Evolutionary conservation across 176 grass and related monocot genomes (phyloP).

Genomic region (Aegilops speltoides): DNA sequence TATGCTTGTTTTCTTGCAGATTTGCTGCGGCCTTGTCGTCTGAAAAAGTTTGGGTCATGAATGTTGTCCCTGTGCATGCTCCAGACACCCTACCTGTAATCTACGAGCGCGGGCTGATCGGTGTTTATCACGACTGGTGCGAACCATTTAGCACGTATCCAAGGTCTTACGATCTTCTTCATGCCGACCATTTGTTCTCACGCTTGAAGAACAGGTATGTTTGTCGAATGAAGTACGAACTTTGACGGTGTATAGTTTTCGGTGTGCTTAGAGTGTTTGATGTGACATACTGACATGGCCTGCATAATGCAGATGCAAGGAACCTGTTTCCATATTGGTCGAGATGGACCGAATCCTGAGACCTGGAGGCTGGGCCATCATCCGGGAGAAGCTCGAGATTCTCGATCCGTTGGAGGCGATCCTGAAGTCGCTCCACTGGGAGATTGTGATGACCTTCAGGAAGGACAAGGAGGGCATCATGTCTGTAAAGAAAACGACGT

Average conservation of each 20-base stretch:
- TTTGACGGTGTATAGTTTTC: background rate
- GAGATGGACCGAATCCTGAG: constrained; percentile 96
- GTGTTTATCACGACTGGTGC: constrained; percentile 95
- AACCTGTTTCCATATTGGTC: constrained; percentile 69
- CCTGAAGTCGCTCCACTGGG: constrained; percentile 85
- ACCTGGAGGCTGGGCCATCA: constrained; percentile 88
- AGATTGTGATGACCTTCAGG: constrained; percentile 81
- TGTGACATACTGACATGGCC: background rate
- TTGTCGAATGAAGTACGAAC: background rate
- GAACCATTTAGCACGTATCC: constrained; percentile 94
- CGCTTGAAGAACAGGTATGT: constrained; percentile 82
- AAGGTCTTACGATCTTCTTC: constrained; percentile 95
- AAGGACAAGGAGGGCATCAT: constrained; percentile 86
- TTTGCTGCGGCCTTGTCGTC: constrained; percentile 83
- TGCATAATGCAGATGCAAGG: constrained; percentile 72
- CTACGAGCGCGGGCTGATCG: constrained; percentile 78
- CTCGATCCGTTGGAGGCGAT: constrained; percentile 77
- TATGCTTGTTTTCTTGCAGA: constrained; percentile 46
- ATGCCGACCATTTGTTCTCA: constrained; percentile 91
- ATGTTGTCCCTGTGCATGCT: constrained; percentile 81
- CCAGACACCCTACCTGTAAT: constrained; percentile 86
- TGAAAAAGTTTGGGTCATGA: constrained; percentile 95
- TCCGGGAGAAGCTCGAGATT: constrained; percentile 78
- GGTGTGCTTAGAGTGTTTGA: background rate
- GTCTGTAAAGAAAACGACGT: constrained; percentile 75